Base-by-base conservation (phyloP, 441 rosid species). In the Jatropha multifida region DNA sequence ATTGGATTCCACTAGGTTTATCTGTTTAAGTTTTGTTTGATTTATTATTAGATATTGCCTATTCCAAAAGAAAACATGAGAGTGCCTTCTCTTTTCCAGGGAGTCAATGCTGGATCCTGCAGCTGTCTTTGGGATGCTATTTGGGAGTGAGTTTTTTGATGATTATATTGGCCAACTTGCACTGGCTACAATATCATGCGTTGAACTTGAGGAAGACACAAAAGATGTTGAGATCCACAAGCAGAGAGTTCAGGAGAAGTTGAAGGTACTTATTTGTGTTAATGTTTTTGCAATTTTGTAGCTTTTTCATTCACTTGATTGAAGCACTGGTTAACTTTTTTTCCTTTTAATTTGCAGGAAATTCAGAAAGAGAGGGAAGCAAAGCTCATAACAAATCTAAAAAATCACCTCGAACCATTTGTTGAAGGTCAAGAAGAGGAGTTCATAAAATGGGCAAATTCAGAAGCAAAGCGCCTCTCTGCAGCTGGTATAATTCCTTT, bases 81-180 rank as follows among this genome's bases (percentile, higher is more conserved):
- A 48, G 18, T 12, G 32, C 37, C 32, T 65, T 73, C 48, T 69
- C 13, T 73, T 75, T 72, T 63, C 65, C 76, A 96, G 99, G 85
- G 96, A 90, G 32, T 71, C 88, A 69, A 96, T 96, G 97, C 74
- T 92, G 79, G 98, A 96, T 64, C 94, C 99, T 82, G 77, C 98
- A 55, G 85, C 94, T 68, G 97, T 96, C 14, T 96, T 96, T 80
- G 99, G 99, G 65, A 96, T 96, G 99, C 86, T 92, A 61, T 96
- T 96, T 68, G 99, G 98, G 56, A 94, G 98, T 56, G 97, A 96
- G 52, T 81, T 63, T 71, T 96, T 96, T 81, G 99, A 96, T 81
- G 99, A 96, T 73, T 96, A 94, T 71, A 71, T 94, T 77, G 98
- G 99, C 23, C 90, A 94, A 82, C 94, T 96, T 78, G 94, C 97